Evolutionary conservation across 768 basidiomycete genomes (phyloP), one percentile per base, ranked within the genome.

Genomic region (Panaeolus papilionaceus): DNA sequence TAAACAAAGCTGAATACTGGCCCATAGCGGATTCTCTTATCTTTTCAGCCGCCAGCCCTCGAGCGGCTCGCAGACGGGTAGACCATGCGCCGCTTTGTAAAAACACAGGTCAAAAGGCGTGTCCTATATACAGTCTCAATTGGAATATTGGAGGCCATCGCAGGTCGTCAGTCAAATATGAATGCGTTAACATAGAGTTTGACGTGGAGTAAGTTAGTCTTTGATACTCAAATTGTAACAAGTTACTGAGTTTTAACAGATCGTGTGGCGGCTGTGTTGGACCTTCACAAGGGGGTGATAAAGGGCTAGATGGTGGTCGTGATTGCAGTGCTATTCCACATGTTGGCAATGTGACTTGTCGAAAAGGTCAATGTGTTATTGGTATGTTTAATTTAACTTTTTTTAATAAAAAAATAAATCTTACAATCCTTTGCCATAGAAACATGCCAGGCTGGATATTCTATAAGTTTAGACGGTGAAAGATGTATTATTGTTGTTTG

Each of bases 251-350:
- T 42, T 42, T 10, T 63, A 78, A 33, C 33, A 33, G 77, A 66
- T 77, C 78, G 10, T 79, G 78, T 42, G 77, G 78, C 9, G 77
- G 75, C 1, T 79, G 78, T 61, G 70, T 74, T 18, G 64, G 69
- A 18, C 65, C 69, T 14, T 69, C 68, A 14, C 18, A 61, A 40
- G 66, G 70, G 16, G 70, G 75, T 9, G 66, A 71, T 63, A 65
- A 61, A 16, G 72, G 71, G 49, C 66, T 64, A 18, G 77, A 73
- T n/a, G 75, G 75, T 8, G 83, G 83, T 1, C 70, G 81, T 45
- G 83, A 84, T 72, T 85, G 84, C 73, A 82, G 81, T 62, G 73
- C 75, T 10, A 83, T 84, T 67, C 78, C 81, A n/a, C 72, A 80
- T 62, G 81, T 81, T n/a, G 77, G 79, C 63, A 66, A 74, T 8